Conservation (phyloP, 2,329 filamentous ascomycete genomes). For the Onygenales sp. region DNA sequence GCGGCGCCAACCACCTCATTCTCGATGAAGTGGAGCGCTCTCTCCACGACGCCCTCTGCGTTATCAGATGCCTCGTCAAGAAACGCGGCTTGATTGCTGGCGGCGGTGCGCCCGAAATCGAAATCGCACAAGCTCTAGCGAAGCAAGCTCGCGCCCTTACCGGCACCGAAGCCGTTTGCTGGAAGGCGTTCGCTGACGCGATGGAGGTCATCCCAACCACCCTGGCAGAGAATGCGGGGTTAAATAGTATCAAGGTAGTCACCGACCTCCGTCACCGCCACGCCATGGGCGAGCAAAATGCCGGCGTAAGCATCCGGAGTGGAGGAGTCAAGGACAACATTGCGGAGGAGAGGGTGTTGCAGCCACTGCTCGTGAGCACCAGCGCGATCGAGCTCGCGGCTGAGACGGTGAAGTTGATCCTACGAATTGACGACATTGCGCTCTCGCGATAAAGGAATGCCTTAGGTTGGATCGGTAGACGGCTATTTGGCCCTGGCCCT, state of each 20-base stretch:
- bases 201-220: slow-evolving; percentile 97
- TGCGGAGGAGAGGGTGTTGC: slow-evolving; percentile 90
- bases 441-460: slow-evolving; percentile 33
- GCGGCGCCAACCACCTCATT: slow-evolving; percentile 88
- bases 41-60: slow-evolving; percentile 93
- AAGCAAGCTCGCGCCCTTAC: slow-evolving; percentile 73
- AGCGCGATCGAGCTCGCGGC: slow-evolving; percentile 94
- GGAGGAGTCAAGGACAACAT: slow-evolving; percentile 97
- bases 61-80: slow-evolving; percentile 95
- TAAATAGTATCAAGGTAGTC: slow-evolving; percentile 98
- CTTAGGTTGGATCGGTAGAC: background rate
- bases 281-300: slow-evolving; percentile 89
- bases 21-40: slow-evolving; percentile 95
- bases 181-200: slow-evolving; percentile 96
- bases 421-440: slow-evolving; percentile 60
- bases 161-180: slow-evolving; percentile 95
- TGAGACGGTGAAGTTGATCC: slow-evolving; percentile 95
- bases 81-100: slow-evolving; percentile 99
- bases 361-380: slow-evolving; percentile 91
- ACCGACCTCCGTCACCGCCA: slow-evolving; percentile 91
- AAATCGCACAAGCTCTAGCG: slow-evolving; percentile 79
- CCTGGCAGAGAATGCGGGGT: slow-evolving; percentile 88
- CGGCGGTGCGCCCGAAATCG: slow-evolving; percentile 91
- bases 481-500: background rate
- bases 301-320: slow-evolving; percentile 95